Evolutionary conservation across 495 filamentous ascomycete genomes (phyloP).

Genomic region (Elaphomyces granulatus): DNA sequence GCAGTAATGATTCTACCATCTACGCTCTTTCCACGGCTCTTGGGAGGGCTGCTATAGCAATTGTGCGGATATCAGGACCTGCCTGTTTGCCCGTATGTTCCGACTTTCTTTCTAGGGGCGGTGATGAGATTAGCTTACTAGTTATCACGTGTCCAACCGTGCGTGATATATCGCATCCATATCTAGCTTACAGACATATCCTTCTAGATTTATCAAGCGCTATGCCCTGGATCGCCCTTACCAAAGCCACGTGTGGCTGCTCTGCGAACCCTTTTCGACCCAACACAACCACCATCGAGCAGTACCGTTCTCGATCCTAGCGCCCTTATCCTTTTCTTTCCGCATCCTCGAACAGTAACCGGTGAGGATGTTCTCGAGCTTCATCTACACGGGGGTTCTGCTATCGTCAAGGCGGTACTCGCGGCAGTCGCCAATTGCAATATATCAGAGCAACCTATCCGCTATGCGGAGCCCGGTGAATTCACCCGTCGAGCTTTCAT

Average conservation of each 20-base stretch:
- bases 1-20: conserved; percentile 46
- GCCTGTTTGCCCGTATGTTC: conserved; percentile 49
- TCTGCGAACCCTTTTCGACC: conserved; percentile 63
- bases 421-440: conserved; percentile 48
- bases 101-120: too few species aligned
- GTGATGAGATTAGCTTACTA: too few species aligned
- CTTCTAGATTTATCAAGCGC: conserved; percentile 54
- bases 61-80: conserved; percentile 76
- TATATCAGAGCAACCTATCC: conserved; percentile 30
- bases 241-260: conserved; percentile 65
- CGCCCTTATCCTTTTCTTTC: conserved; percentile 80
- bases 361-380: conserved; percentile 88
- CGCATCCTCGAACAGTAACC: conserved; percentile 68
- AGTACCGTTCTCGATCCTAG: conserved; percentile 57
- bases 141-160: too few species aligned
- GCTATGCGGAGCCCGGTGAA: conserved; percentile 89
- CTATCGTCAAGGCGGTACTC: conserved; percentile 74
- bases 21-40: conserved; percentile 84
- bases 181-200: too few species aligned
- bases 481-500: conserved; percentile 89
- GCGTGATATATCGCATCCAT: too few species aligned
- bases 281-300: conserved; percentile 24
- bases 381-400: conserved; percentile 85
- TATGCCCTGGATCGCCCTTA: conserved; percentile 51
- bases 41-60: conserved; percentile 80